Percentiles rank a stretch among this genome's conserved stretches.
These are phyloP conservation scores for Cynanchum wilfordii DNA, from an alignment of 257 asterid species.

Conservation along the genomic window DNA sequence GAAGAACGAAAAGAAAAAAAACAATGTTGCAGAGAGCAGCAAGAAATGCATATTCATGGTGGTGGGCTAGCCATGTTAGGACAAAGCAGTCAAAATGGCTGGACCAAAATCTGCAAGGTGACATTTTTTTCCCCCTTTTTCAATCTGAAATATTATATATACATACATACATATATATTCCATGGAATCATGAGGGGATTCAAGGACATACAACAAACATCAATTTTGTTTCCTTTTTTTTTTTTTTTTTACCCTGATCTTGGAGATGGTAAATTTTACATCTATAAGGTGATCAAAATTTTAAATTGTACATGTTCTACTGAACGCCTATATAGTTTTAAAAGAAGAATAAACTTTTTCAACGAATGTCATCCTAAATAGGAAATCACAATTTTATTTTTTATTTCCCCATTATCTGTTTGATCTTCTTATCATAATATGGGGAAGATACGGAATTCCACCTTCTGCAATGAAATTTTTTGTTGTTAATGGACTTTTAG, in stretches of 20 bases:
- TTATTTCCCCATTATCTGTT: not conserved
- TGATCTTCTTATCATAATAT: not conserved
- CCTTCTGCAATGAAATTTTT: not conserved
- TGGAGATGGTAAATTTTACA: not conserved
- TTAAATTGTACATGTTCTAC: not conserved
- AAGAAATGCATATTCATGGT: slow-evolving; percentile 56
- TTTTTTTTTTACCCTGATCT: not conserved
- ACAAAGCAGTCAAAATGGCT: slow-evolving; percentile 57
- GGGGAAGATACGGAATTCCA: not conserved
- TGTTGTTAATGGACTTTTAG: not conserved
- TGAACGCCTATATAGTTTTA: not conserved
- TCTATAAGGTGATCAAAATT: not conserved
- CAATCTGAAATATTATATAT: too few relatives aligned
- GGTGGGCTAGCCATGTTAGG: slow-evolving; percentile 58
- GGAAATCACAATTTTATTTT: not conserved
- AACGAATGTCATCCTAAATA: not conserved
- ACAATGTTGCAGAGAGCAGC: slow-evolving; percentile 50
- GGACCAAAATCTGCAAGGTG: slow-evolving; percentile 43
- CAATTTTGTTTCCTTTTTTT: not conserved
- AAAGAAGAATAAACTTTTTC: not conserved
- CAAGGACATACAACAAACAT: not conserved
- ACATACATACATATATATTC: too few relatives aligned
- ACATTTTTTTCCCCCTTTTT: not conserved
- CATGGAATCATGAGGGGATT: not conserved
- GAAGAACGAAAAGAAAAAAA: not conserved